These are phyloP conservation scores for Marchantia polymorpha DNA, from an alignment of 225 moss, liverwort and hornwort genomes.

Conservation along the genomic window DNA sequence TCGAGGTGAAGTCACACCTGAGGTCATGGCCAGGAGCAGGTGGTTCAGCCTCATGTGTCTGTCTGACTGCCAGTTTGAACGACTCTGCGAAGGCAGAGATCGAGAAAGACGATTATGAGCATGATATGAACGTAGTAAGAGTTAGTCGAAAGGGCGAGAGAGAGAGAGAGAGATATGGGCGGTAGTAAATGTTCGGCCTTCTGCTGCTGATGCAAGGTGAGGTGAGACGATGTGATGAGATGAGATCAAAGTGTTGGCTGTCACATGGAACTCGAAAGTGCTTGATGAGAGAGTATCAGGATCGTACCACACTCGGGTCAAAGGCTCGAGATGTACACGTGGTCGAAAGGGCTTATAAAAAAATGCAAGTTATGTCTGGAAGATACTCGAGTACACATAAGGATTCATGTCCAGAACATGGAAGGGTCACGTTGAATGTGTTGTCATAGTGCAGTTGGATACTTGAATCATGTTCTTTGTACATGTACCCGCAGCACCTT, in stretches of 20 bases:
- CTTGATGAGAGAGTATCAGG: neutral
- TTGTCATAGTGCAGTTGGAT: neutral
- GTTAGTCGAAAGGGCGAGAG: neutral
- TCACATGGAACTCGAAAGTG: neutral
- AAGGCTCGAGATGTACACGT: neutral
- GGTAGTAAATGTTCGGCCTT: neutral
- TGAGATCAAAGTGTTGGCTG: neutral
- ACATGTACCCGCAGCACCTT: neutral
- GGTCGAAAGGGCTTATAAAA: neutral
- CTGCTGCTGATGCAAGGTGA: neutral
- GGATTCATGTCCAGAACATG: neutral
- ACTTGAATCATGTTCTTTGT: neutral
- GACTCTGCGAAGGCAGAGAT: neutral
- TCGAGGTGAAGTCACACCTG: neutral
- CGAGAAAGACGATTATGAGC: neutral
- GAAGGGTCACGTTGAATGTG: slow-evolving; percentile 3
- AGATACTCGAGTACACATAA: slow-evolving; percentile 4
- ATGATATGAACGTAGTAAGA: neutral
- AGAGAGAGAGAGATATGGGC: neutral
- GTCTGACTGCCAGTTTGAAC: neutral
- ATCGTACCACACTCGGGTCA: neutral
- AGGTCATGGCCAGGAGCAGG: neutral
- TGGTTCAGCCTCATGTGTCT: neutral
- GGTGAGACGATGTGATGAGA: neutral
- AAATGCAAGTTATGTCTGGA: neutral